Conservation (phyloP, 2,329 filamentous ascomycete genomes). For the Neurospora crassa region DNA sequence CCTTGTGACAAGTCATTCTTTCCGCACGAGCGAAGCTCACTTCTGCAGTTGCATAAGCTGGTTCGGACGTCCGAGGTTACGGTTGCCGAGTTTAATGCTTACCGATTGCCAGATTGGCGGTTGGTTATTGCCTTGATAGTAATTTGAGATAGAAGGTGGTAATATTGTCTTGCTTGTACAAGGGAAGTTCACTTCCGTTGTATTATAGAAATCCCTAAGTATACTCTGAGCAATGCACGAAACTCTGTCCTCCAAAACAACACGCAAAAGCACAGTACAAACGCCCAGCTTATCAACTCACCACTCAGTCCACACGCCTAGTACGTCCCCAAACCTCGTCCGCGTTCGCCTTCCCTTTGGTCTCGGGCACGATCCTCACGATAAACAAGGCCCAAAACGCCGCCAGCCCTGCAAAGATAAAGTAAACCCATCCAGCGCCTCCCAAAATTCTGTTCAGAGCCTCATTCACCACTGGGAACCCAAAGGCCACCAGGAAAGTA, state of each 20-base stretch:
- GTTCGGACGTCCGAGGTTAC: too few species aligned
- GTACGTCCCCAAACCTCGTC: slow-evolving; percentile 86
- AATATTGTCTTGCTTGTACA: too few species aligned
- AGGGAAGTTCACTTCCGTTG: too few species aligned
- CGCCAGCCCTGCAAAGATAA: slow-evolving; percentile 76
- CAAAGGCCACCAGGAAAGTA: slow-evolving; percentile 87
- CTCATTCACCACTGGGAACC: slow-evolving; percentile 81
- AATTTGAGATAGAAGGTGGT: too few species aligned
- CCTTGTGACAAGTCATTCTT: too few species aligned
- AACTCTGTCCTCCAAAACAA: background rate
- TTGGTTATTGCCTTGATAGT: too few species aligned
- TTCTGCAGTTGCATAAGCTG: too few species aligned
- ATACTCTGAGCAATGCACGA: background rate
- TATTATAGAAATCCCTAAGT: background rate
- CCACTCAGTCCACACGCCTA: slow-evolving; percentile 38
- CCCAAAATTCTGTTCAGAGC: slow-evolving; percentile 54
- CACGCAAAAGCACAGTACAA: background rate
- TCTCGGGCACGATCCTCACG: slow-evolving; percentile 69
- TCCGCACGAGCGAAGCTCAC: too few species aligned
- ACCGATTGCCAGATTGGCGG: too few species aligned
- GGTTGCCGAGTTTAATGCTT: too few species aligned
- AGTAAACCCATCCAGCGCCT: slow-evolving; percentile 76
- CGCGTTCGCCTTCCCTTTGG: slow-evolving; percentile 69
- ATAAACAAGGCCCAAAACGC: slow-evolving; percentile 63
- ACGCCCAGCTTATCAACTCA: background rate